Percentiles rank a stretch among this genome's conserved stretches.
These are phyloP conservation scores for Myxozyma neotropica DNA, from an alignment of 805 yeast species.

Conservation along the genomic window DNA sequence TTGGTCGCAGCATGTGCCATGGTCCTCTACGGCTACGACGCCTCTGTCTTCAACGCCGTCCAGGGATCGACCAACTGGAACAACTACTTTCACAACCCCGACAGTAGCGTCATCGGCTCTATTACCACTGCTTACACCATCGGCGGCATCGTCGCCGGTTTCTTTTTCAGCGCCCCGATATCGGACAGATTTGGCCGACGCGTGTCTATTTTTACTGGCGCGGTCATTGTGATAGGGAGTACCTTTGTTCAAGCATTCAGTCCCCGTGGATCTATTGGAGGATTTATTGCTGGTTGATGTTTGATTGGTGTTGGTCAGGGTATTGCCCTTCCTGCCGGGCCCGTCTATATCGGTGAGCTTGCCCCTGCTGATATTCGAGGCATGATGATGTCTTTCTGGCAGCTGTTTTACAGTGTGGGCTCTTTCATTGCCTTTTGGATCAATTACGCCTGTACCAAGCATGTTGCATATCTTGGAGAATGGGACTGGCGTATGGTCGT, in stretches of 20 bases:
- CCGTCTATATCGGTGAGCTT: constrained; percentile 40
- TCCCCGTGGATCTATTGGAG: constrained; percentile 50
- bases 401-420: constrained; percentile 41
- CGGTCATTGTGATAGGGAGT: constrained; percentile 67
- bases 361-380: constrained; percentile 38
- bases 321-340: constrained; percentile 53
- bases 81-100: constrained; percentile 32
- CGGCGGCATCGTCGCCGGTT: constrained; percentile 35
- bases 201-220: constrained; percentile 44
- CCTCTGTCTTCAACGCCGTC: constrained; percentile 37
- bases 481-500: constrained; percentile 51
- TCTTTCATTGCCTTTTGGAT: constrained; percentile 43
- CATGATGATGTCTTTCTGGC: constrained; percentile 34
- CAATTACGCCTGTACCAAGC: constrained; percentile 47
- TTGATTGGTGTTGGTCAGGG: constrained; percentile 59
- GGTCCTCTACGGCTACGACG: constrained; percentile 38
- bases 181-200: constrained; percentile 33
- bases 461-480: constrained; percentile 44
- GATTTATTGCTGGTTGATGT: constrained; percentile 56
- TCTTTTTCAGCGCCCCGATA: constrained; percentile 34
- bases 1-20: constrained; percentile 36
- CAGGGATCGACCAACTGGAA: constrained; percentile 36
- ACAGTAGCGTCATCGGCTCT: constrained; percentile 34
- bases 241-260: constrained; percentile 62
- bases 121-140: constrained; percentile 36